Evolutionary conservation across 2,329 filamentous ascomycete genomes (phyloP).

Genomic region (Sarocladium brachiariae): DNA sequence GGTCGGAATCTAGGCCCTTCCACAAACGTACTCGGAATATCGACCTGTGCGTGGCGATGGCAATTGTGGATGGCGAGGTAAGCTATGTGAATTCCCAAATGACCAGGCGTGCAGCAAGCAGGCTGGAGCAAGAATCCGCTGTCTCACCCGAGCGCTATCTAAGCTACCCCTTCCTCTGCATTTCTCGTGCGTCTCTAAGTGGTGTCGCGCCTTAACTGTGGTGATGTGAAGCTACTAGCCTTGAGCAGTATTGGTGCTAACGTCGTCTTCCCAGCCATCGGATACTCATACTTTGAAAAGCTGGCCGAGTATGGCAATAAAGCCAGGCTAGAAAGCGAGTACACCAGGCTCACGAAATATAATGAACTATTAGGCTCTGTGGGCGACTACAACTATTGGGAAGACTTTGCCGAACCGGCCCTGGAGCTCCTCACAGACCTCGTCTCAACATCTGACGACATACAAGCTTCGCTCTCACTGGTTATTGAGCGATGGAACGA

Average conservation of each 20-base stretch:
- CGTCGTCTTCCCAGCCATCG: conserved; percentile 58
- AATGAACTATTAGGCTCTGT: conserved; percentile 62
- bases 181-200: no score
- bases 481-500: conserved; percentile 71
- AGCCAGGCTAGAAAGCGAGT: conserved; percentile 61
- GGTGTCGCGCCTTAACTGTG: no score
- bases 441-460: conserved; percentile 50
- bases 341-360: conserved; percentile 63
- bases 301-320: conserved; percentile 62
- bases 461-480: conserved; percentile 44
- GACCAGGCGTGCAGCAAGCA: no score
- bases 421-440: conserved; percentile 61
- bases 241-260: not conserved
- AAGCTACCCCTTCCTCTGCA: no score
- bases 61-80: conserved; percentile 97
- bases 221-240: not conserved
- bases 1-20: conserved; percentile 54
- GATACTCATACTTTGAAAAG: conserved; percentile 87
- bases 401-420: conserved; percentile 78
- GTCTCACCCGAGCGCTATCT: no score
- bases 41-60: conserved; percentile 86
- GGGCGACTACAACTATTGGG: conserved; percentile 64
- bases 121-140: no score
- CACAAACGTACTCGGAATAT: conserved; percentile 79
- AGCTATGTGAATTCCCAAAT: no score